These are phyloP conservation scores for Pythium scleroteichum DNA, from an alignment of 352 stramenopile genomes.

Conservation along the genomic window DNA sequence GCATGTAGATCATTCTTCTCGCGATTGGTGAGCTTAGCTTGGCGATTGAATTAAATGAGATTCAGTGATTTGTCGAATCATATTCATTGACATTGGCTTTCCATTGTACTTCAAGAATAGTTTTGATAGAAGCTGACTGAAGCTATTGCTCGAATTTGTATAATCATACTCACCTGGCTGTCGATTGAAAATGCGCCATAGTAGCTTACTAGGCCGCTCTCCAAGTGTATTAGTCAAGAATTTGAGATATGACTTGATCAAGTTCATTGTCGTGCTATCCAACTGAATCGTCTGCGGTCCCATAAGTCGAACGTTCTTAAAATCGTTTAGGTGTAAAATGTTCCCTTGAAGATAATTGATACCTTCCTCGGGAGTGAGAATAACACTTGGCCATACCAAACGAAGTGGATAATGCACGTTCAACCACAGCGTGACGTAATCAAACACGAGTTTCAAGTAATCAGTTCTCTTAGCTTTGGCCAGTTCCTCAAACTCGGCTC, in stretches of 20 bases:
- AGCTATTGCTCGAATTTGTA: slow-evolving; percentile 23
- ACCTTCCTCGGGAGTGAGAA: slow-evolving; percentile 4
- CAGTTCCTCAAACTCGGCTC: slow-evolving; percentile 19
- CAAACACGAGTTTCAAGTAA: slow-evolving; percentile 25
- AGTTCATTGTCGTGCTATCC: slow-evolving; percentile 18
- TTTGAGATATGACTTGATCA: slow-evolving; percentile 19
- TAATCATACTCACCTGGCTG: slow-evolving; percentile 22
- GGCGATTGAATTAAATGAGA: slow-evolving; percentile 26
- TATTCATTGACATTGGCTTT: slow-evolving; percentile 30
- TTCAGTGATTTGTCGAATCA: slow-evolving; percentile 27
- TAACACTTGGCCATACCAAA: slow-evolving; percentile 23
- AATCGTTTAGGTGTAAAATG: slow-evolving; percentile 22
- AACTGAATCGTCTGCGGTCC: slow-evolving; percentile 24
- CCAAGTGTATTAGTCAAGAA: slow-evolving; percentile 26
- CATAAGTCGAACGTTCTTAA: slow-evolving; percentile 27
- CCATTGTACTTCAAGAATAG: slow-evolving; percentile 26
- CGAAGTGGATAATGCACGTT: slow-evolving; percentile 28
- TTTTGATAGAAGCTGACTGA: slow-evolving; percentile 23
- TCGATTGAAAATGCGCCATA: slow-evolving; percentile 25
- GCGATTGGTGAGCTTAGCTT: slow-evolving; percentile 14
- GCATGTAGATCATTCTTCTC: slow-evolving; percentile 20
- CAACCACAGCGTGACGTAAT: slow-evolving; percentile 26
- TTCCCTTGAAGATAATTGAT: slow-evolving; percentile 23
- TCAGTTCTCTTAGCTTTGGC: slow-evolving; percentile 17
- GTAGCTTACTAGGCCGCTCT: slow-evolving; percentile 13